Base-by-base conservation (phyloP, 495 filamentous ascomycete genomes). In the Hypoxylon subgilvum region DNA sequence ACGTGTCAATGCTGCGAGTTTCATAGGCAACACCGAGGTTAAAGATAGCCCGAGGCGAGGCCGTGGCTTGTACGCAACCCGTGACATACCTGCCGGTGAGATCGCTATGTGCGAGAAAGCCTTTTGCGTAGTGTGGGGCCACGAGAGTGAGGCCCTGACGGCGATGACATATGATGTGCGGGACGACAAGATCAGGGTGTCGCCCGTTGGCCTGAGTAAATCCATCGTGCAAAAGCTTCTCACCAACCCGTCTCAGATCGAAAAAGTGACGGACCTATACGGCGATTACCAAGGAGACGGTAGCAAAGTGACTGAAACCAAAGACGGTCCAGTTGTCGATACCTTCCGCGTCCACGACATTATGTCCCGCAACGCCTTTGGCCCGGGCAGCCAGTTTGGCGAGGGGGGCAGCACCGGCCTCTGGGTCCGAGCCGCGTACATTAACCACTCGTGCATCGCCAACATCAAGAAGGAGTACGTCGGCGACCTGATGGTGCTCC, bases 401-500 rank as follows among this genome's bases (percentile, higher is more conserved):
- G 69, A 70, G 27, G 71, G 61, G 19, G 47, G 38, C 28, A 72
- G 65, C 42, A 61, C 60, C 40, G 80, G 77, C 2, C 32, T 84
- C 41, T 84, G 83, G 82, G 48, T 67, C 4, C 36, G 64, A 22
- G 76, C 79, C 12, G 76, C 80, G 0, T 81, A 75, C 67, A 72
- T 79, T 36, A 84, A 84, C 51, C 81, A 84, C 59, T 76, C 74
- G 14, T 84, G 81, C 60, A 7, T 75, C 30, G 66, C 69, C 19
- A 83, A 79, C 42, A 52, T 59, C 4, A 54, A 55, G 0, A 74
- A 77, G 5, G 69, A 75, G 1, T 83, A 80, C 63, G 74, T 84
- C 35, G 79, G 82, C 19, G 82, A 85, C 51, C 71, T 86, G 69
- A 78, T 80, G 71, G 66, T 83, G n/a, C 43, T 83, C 22, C 80